A percentile compares a stretch with the other conserved stretches of the same genome.
These are phyloP conservation scores for Colletotrichum magnum DNA, from an alignment of 2,329 filamentous ascomycete genomes.

Conservation along the genomic window DNA sequence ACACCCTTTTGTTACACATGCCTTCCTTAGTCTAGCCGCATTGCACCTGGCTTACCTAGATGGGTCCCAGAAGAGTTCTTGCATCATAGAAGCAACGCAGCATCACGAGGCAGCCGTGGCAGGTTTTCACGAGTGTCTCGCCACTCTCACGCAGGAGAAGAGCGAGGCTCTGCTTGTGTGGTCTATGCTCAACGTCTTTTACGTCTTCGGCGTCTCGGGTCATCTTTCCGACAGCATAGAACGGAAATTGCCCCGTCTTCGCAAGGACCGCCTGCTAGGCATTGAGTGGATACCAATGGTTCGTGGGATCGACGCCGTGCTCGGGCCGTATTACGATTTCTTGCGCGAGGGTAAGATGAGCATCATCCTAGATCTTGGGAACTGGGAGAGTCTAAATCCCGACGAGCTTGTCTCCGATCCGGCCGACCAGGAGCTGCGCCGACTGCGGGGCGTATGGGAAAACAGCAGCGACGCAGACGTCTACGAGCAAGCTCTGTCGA, in stretches of 20 bases:
- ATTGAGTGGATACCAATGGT: constrained; percentile 43
- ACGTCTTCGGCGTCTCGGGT: constrained; percentile 31
- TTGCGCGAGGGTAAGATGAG: constrained; percentile 32
- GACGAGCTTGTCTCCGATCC: not conserved
- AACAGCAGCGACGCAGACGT: constrained; percentile 11
- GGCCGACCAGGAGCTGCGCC: constrained; percentile 31
- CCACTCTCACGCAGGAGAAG: constrained; percentile 18
- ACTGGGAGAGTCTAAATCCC: constrained; percentile 42
- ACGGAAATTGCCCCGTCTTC: not conserved
- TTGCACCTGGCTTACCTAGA: constrained; percentile 35
- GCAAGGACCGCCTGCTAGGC: constrained; percentile 39
- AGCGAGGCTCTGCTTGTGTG: constrained; percentile 37
- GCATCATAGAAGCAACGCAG: constrained; percentile 18
- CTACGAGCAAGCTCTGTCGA: constrained; percentile 37
- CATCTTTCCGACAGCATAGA: constrained; percentile 1
- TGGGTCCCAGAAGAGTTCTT: not conserved
- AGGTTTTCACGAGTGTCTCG: constrained; percentile 30
- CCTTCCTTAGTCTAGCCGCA: constrained; percentile 39
- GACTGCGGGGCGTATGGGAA: constrained; percentile 28
- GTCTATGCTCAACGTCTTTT: constrained; percentile 38
- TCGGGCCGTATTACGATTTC: constrained; percentile 25
- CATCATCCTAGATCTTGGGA: constrained; percentile 31
- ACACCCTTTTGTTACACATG: constrained; percentile 37
- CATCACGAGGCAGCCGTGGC: constrained; percentile 32
- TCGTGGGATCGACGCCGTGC: constrained; percentile 40